Base-by-base conservation (phyloP, 495 filamentous ascomycete genomes). In the Apiosordaria backusii region DNA sequence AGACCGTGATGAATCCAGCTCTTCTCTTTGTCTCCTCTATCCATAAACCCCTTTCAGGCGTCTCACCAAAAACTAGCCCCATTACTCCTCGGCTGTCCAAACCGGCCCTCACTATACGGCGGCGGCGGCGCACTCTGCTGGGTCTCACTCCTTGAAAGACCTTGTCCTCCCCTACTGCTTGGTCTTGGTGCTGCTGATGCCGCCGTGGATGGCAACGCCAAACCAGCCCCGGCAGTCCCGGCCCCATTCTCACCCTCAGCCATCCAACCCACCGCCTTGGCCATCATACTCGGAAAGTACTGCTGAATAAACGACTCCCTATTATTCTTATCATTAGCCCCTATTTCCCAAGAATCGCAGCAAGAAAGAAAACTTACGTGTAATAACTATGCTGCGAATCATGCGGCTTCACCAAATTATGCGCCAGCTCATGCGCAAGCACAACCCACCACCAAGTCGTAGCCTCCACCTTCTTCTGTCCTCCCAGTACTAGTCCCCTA, bases 371-470 rank as follows among this genome's bases (percentile, higher is more conserved):
- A 21, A 22, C 15, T 2, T 10, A 87, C 86, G 89, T 92, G 71
- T 96, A 97, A 74, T 88, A 97, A 65, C 87, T 89, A 71, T 99
- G 95, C 57, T 90, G 87, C 21, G 90, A 82, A 72, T 88, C 90
- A 77, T 97, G 93, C 61, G 87, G 86, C 22, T 77, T 79, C 15
- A 97, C 90, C 35, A 99, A 75, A 72, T 98, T 98, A 77, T 99
- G 95, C 58, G 96, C 93, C 70, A 99, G 75, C 78, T 99, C 95
- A 76, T 99, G 95, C 58, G 91, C 93, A 65, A 97, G 72, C 16
- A 91, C 90, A 57, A 97, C 88, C 85, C 89, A 97, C 95, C 95
- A 99, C 80, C 93, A 97, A 7, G 89, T 84, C 45, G 88, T 74
- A 1, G 93, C 92, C 50, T 93, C 87, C 4, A 82, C 82, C 73